Conservation (phyloP, 169 alveolate genomes). For the Cryptosporidium meleagridis region DNA sequence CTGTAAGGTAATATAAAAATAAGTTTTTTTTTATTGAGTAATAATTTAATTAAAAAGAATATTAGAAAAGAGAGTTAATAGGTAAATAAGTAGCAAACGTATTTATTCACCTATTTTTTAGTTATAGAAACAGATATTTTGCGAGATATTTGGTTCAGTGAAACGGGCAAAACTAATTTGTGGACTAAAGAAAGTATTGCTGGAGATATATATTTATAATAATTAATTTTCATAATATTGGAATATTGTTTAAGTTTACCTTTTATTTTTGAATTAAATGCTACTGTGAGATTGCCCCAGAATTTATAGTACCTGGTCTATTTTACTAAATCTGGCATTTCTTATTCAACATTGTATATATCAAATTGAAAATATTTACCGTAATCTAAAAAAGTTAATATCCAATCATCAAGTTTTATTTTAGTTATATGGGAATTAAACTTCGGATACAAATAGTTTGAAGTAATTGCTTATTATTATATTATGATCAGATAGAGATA, state of each 20-base stretch:
- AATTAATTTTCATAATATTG: background rate
- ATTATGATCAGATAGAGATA: background rate
- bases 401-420: background rate
- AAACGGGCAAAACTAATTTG: background rate
- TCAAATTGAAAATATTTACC: background rate
- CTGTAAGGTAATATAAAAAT: background rate
- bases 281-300: background rate
- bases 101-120: background rate
- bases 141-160: background rate
- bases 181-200: background rate
- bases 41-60: background rate
- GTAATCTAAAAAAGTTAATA: background rate
- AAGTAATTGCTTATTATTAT: background rate
- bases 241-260: background rate
- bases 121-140: background rate
- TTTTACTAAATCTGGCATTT: slow-evolving; percentile 11
- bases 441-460: background rate
- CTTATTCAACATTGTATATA: background rate
- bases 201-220: background rate
- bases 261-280: background rate
- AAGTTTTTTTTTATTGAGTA: background rate
- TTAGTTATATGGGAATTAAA: background rate
- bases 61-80: background rate
- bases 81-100: background rate
- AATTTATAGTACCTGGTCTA: slow-evolving; percentile 1